Evolutionary conservation across 805 yeast species (phyloP).

Genomic region (Schwanniomyces polymorphus): DNA sequence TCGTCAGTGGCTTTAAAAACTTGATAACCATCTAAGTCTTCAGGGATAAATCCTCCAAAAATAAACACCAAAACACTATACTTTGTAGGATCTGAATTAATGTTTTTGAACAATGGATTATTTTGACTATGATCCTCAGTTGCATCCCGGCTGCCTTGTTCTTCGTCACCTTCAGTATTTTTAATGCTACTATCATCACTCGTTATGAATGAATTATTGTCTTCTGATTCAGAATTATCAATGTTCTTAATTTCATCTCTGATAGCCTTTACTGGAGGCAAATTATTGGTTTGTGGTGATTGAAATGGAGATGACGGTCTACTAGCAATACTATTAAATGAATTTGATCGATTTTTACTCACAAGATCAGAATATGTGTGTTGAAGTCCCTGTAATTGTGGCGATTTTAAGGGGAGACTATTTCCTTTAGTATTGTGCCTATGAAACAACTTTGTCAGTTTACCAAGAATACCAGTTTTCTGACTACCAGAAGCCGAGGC

Average conservation of each 20-base stretch:
- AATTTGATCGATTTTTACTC: constrained; percentile 30
- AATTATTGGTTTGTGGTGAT: background rate
- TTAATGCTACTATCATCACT: background rate
- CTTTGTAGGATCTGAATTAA: constrained; percentile 13
- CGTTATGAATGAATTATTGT: background rate
- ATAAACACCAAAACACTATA: constrained; percentile 28
- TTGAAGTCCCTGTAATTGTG: constrained; percentile 16
- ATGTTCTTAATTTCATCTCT: background rate
- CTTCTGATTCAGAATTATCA: background rate
- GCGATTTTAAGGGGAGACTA: constrained; percentile 7
- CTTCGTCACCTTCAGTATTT: background rate
- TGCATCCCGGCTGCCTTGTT: background rate
- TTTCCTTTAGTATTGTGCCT: constrained; percentile 14
- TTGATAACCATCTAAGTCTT: constrained; percentile 11
- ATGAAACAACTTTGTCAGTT: constrained; percentile 27
- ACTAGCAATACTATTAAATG: constrained; percentile 11
- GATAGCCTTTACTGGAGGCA: too few relatives aligned
- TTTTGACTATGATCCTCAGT: background rate
- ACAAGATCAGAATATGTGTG: constrained; percentile 33
- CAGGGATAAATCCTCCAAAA: constrained; percentile 38
- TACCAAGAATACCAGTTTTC: constrained; percentile 24
- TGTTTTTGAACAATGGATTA: constrained; percentile 13
- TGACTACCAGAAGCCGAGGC: constrained; percentile 2
- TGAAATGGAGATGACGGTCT: constrained; percentile 22
- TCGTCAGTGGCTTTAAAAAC: constrained; percentile 32